Conservation (phyloP, 2,329 filamentous ascomycete genomes). For the Epichloe festucae region DNA sequence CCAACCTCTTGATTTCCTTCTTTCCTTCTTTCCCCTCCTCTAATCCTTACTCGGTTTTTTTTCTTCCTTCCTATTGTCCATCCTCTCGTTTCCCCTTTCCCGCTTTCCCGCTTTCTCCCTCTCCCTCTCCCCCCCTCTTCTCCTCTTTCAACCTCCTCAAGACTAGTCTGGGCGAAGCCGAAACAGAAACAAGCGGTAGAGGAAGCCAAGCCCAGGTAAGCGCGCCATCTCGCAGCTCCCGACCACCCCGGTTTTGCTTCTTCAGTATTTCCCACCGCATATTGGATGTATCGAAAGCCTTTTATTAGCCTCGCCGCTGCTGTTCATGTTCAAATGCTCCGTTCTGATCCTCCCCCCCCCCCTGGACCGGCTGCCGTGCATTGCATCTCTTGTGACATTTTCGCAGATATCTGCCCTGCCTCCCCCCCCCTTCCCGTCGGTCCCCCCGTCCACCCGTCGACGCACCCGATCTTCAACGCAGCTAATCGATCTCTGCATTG, state of each 20-base stretch:
- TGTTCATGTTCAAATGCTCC: too few species aligned
- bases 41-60: constrained; percentile 8
- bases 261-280: too few species aligned
- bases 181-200: too few species aligned
- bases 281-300: not conserved
- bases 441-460: not conserved
- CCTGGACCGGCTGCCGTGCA: too few species aligned
- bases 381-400: too few species aligned
- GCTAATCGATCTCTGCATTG: constrained; percentile 11
- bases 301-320: not conserved
- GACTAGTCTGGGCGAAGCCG: too few species aligned
- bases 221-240: too few species aligned
- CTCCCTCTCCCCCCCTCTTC: not conserved
- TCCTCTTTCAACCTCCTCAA: not conserved
- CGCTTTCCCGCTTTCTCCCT: not conserved
- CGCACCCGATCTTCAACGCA: not conserved
- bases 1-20: constrained; percentile 11
- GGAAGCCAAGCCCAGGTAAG: too few species aligned
- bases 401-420: not conserved
- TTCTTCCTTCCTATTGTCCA: constrained; percentile 10
- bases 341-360: too few species aligned
- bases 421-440: not conserved
- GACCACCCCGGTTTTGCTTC: too few species aligned
- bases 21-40: constrained; percentile 13
- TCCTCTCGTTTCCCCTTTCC: not conserved